phyloP scores from a whole-genome alignment of 495 filamentous ascomycete genomes.

The Zalerion maritima region DNA sequence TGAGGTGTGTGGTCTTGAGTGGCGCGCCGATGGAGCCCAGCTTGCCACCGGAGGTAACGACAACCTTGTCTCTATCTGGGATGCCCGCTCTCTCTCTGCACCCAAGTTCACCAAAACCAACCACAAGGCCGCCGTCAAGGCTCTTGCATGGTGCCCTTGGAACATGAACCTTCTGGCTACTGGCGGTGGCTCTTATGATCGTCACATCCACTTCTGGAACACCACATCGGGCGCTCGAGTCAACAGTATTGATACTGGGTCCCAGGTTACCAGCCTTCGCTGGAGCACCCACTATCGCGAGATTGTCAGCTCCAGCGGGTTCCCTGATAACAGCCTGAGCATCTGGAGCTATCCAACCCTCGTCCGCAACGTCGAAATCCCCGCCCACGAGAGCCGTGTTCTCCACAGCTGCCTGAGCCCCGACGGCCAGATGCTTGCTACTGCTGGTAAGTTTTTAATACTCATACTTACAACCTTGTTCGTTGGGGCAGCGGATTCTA shows the following conservation, averaged over 20 bases:
- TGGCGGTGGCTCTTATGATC: constrained; percentile 89
- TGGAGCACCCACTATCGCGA: constrained; percentile 97
- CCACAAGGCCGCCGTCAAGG: constrained; percentile 96
- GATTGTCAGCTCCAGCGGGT: constrained; percentile 90
- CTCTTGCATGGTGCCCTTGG: constrained; percentile 97
- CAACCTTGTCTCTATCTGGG: constrained; percentile 98
- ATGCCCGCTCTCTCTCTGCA: constrained; percentile 77
- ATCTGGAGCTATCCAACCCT: constrained; percentile 98
- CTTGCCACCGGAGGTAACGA: constrained; percentile 96
- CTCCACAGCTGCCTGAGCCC: constrained; percentile 90
- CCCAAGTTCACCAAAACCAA: constrained; percentile 99
- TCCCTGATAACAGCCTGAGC: constrained; percentile 95
- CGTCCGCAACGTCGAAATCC: constrained; percentile 95
- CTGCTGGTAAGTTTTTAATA: constrained; percentile 48
- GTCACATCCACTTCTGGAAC: constrained; percentile 99
- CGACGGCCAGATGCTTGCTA: constrained; percentile 93
- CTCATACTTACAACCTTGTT: too few relatives aligned
- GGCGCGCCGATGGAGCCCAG: constrained; percentile 90
- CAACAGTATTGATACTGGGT: constrained; percentile 97
- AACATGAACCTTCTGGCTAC: constrained; percentile 93
- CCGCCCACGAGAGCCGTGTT: constrained; percentile 94
- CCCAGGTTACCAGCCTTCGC: constrained; percentile 85
- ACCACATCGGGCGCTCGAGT: constrained; percentile 89
- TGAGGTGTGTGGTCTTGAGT: constrained; percentile 95
- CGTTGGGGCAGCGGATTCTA: too few relatives aligned